These are phyloP conservation scores for Colletotrichum filicis DNA, from an alignment of 2,329 filamentous ascomycete genomes.

Conservation along the genomic window DNA sequence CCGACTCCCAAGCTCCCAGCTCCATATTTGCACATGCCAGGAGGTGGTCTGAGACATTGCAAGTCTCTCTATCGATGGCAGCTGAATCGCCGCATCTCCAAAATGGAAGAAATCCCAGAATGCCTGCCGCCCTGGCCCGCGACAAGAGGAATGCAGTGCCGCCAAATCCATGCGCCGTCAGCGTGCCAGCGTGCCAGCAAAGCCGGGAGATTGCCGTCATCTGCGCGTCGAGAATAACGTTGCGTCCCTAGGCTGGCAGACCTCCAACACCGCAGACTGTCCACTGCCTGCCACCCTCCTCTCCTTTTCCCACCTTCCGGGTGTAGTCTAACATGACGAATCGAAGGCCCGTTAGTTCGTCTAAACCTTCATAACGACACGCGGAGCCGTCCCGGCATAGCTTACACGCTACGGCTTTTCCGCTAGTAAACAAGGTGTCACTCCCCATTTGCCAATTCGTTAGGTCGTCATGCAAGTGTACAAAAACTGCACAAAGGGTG, in stretches of 20 bases:
- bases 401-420: not conserved
- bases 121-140: not conserved
- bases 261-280: constrained; percentile 35
- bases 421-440: not conserved
- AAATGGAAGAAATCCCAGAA: not conserved
- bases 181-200: not conserved
- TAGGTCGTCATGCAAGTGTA: not conserved
- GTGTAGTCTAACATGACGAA: not conserved
- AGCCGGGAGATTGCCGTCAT: constrained; percentile 4
- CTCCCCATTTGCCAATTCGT: not conserved
- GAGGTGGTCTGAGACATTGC: constrained; percentile 24
- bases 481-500: not conserved
- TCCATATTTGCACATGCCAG: constrained; percentile 23
- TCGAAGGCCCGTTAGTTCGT: constrained; percentile 14
- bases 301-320: not conserved
- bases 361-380: not conserved
- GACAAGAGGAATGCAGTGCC: not conserved
- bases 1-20: not conserved
- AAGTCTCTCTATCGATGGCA: not conserved
- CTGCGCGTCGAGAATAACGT: not conserved
- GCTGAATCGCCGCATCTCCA: constrained; percentile 16
- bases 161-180: constrained; percentile 4
- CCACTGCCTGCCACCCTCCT: constrained; percentile 11
- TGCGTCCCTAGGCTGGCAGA: not conserved
- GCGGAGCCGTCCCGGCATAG: not conserved